Evolutionary conservation across 352 stramenopile species (phyloP).

Genomic region (Globisporangium viniferum): DNA sequence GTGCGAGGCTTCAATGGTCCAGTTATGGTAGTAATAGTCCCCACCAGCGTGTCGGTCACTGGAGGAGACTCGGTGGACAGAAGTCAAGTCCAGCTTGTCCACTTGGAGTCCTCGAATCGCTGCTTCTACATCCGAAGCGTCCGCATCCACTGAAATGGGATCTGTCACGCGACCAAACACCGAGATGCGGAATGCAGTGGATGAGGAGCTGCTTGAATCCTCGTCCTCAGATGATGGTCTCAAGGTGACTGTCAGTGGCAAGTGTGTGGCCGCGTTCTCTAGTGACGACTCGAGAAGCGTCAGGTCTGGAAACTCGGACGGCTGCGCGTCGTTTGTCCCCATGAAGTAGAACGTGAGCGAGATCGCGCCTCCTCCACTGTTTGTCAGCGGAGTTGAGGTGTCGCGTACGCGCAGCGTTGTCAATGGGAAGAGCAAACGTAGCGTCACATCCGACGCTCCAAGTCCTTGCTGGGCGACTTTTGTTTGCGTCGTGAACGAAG

Average conservation of each 20-base stretch:
- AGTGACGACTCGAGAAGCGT: slow-evolving; percentile 6
- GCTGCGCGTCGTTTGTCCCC: not conserved
- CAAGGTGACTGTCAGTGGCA: not conserved
- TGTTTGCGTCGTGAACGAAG: slow-evolving; percentile 4
- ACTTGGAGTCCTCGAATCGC: slow-evolving; percentile 10
- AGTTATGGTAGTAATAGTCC: not conserved
- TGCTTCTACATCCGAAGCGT: slow-evolving; percentile 9
- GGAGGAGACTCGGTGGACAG: slow-evolving; percentile 4
- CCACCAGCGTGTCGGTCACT: not conserved
- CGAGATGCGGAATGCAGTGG: slow-evolving; percentile 7
- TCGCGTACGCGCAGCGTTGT: slow-evolving; percentile 12
- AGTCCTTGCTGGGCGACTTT: slow-evolving; percentile 1
- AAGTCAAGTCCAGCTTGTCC: not conserved
- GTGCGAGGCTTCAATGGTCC: slow-evolving; percentile 16
- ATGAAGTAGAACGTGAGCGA: slow-evolving; percentile 9
- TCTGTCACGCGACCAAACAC: slow-evolving; percentile 12
- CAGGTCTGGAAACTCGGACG: slow-evolving; percentile 8
- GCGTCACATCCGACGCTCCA: slow-evolving; percentile 5
- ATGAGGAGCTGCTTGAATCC: not conserved
- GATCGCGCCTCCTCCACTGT: not conserved
- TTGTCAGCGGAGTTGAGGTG: not conserved
- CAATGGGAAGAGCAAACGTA: slow-evolving; percentile 1
- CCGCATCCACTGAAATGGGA: not conserved
- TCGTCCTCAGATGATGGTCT: not conserved
- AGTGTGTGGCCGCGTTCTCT: not conserved